These are phyloP conservation scores for Trichoderma asperellum DNA, from an alignment of 2,329 filamentous ascomycete genomes.

Conservation along the genomic window DNA sequence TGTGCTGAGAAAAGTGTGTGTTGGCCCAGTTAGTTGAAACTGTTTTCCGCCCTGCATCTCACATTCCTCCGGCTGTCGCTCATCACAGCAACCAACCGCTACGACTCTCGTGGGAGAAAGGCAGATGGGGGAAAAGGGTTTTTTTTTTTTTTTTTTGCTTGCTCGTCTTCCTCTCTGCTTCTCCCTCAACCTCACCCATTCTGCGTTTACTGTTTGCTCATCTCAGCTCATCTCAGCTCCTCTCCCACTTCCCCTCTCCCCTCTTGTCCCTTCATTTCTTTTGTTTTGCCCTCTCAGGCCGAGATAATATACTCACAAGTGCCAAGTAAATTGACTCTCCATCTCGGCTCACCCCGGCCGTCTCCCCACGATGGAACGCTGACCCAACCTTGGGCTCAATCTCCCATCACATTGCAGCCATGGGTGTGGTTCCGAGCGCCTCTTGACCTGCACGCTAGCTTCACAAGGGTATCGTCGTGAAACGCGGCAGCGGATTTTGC, in stretches of 20 bases:
- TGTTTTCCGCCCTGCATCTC: conserved; percentile 22
- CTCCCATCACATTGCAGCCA: conserved; percentile 15
- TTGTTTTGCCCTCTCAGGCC: background rate
- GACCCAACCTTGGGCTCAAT: conserved; percentile 24
- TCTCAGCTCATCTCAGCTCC: background rate
- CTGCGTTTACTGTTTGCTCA: background rate
- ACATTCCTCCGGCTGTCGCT: conserved; percentile 24
- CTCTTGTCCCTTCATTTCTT: background rate
- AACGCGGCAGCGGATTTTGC: conserved; percentile 23
- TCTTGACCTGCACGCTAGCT: conserved; percentile 15
- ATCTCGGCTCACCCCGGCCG: conserved; percentile 27
- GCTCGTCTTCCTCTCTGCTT: background rate
- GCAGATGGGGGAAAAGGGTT: background rate
- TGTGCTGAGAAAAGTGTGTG: background rate
- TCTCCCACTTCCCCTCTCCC: background rate
- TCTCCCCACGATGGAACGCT: conserved; percentile 26
- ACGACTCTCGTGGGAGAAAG: background rate
- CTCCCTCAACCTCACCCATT: background rate
- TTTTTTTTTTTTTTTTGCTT: background rate
- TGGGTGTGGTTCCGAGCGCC: conserved; percentile 23
- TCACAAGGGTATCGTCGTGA: conserved; percentile 21
- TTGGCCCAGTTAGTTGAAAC: conserved; percentile 16
- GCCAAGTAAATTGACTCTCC: conserved; percentile 21
- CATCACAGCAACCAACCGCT: conserved; percentile 4
- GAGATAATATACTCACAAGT: conserved; percentile 6